Evolutionary conservation across 2,329 filamentous ascomycete species (phyloP).

Genomic region (Ophiosphaerella herpotricha): DNA sequence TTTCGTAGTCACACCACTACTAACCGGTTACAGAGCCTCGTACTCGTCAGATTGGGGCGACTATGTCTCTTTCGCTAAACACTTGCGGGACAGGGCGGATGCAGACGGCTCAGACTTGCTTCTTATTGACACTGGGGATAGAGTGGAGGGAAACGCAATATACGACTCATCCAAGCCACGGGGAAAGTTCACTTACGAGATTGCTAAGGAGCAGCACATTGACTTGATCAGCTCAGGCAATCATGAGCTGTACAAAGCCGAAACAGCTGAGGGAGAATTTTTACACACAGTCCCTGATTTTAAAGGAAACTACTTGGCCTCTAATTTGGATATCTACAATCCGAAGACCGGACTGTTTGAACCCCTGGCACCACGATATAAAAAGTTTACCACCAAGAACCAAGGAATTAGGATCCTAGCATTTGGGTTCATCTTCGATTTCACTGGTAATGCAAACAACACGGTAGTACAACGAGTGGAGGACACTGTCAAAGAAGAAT

Average conservation of each 20-base stretch:
- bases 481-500: conserved; percentile 78
- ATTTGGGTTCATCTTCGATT: conserved; percentile 95
- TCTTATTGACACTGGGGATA: conserved; percentile 93
- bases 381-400: conserved; percentile 90
- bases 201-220: conserved; percentile 79
- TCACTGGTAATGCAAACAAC: conserved; percentile 88
- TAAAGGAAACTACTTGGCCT: conserved; percentile 79
- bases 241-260: conserved; percentile 87
- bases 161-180: conserved; percentile 90
- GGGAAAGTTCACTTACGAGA: conserved; percentile 85
- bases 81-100: conserved; percentile 79
- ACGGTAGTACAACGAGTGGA: conserved; percentile 80
- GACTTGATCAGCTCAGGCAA: conserved; percentile 89
- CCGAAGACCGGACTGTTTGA: conserved; percentile 70
- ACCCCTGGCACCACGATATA: conserved; percentile 80
- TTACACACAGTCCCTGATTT: conserved; percentile 82
- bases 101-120: conserved; percentile 79
- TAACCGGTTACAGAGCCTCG: conserved; percentile 64
- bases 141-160: conserved; percentile 90
- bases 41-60: conserved; percentile 98
- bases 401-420: conserved; percentile 82
- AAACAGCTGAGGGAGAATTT: conserved; percentile 78
- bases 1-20: background rate
- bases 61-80: conserved; percentile 88
- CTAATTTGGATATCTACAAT: conserved; percentile 87